phyloP scores from a whole-genome alignment of 306 rosid genomes.

The Notholithocarpus densiflorus region DNA sequence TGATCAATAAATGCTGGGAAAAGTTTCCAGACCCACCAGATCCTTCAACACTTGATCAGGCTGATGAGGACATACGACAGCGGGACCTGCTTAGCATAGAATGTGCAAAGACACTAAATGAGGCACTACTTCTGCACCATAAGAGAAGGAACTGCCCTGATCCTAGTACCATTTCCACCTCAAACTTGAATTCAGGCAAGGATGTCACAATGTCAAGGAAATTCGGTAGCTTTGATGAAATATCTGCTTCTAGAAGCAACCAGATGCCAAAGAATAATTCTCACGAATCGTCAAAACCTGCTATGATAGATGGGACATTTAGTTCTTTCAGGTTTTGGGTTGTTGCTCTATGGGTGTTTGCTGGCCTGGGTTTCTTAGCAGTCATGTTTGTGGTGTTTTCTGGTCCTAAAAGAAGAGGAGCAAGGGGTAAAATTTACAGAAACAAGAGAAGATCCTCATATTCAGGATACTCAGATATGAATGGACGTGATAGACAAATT shows the following conservation, averaged over 20 bases:
- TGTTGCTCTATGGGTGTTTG: conserved; percentile 69
- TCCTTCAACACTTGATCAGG: conserved; percentile 43
- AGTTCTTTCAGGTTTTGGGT: conserved; percentile 76
- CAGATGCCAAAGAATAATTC: conserved; percentile 22
- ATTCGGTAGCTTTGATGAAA: conserved; percentile 41
- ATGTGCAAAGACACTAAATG: conserved; percentile 67
- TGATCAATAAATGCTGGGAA: conserved; percentile 83
- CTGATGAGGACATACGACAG: conserved; percentile 32
- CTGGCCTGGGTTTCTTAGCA: conserved; percentile 71
- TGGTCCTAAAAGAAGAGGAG: conserved; percentile 55
- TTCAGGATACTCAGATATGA: conserved; percentile 50
- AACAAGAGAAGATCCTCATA: conserved; percentile 62
- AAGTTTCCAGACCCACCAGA: conserved; percentile 83
- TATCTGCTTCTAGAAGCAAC: conserved; percentile 23
- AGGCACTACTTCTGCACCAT: conserved; percentile 75
- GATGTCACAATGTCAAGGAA: conserved; percentile 46
- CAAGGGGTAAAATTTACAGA: conserved; percentile 53
- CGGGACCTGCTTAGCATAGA: conserved; percentile 86
- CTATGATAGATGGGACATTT: conserved; percentile 50
- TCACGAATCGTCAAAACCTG: conserved; percentile 26
- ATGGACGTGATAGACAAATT: conserved; percentile 56
- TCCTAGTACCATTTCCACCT: conserved; percentile 39
- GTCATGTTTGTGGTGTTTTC: conserved; percentile 45
- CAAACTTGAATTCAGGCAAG: conserved; percentile 24
- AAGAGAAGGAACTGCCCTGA: conserved; percentile 51